Evolutionary conservation across 352 stramenopile species (phyloP).

Genomic region (Globisporangium takayamanum): DNA sequence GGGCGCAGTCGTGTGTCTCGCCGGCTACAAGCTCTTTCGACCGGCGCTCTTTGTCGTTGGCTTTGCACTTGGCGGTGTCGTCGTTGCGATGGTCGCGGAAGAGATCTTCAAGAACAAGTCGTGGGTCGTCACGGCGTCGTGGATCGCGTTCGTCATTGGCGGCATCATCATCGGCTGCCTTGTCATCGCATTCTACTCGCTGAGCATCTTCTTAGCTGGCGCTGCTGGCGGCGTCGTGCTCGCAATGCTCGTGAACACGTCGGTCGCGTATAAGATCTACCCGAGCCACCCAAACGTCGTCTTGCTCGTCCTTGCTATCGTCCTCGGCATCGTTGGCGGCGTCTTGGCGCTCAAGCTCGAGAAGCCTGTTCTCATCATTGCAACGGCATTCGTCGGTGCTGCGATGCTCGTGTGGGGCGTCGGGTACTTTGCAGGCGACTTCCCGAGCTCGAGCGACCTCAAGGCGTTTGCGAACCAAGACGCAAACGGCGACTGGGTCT

Average conservation of each 20-base stretch:
- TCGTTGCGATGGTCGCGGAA: conserved; percentile 32
- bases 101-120: conserved; percentile 33
- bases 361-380: conserved; percentile 42
- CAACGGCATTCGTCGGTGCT: conserved; percentile 49
- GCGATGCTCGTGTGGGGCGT: conserved; percentile 45
- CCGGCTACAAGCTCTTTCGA: conserved; percentile 63
- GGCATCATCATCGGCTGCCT: conserved; percentile 39
- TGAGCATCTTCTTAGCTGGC: conserved; percentile 53
- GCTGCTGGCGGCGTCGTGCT: conserved; percentile 44
- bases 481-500: conserved; percentile 36
- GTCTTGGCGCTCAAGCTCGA: conserved; percentile 42
- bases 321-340: conserved; percentile 31
- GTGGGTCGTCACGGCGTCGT: conserved; percentile 49
- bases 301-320: conserved; percentile 38
- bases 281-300: conserved; percentile 38
- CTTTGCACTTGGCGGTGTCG: conserved; percentile 46
- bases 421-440: conserved; percentile 60
- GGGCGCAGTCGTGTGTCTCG: conserved; percentile 33
- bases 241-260: conserved; percentile 44
- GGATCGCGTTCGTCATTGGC: conserved; percentile 49
- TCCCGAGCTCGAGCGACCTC: conserved; percentile 43
- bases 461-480: conserved; percentile 30
- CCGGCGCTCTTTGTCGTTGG: conserved; percentile 43
- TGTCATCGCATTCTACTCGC: conserved; percentile 39
- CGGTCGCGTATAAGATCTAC: conserved; percentile 49